Evolutionary conservation across 1,284 basidiomycete genomes (phyloP), one percentile per base, ranked within the genome.

Genomic region (Puccinia horiana): DNA sequence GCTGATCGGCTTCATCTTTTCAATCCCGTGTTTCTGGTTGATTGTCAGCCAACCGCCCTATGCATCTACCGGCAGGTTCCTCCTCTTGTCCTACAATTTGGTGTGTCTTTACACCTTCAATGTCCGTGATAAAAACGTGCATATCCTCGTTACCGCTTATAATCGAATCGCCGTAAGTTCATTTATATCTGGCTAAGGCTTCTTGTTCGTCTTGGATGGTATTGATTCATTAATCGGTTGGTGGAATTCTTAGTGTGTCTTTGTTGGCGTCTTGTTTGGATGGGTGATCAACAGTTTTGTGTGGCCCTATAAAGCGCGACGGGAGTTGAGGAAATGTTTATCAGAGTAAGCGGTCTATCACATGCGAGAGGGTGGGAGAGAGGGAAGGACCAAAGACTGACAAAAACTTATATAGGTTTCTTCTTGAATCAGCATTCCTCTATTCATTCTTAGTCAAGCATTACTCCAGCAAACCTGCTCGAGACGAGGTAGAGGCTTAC

Each of bases 41-140:
- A 81, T 81, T 12, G 70, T 81, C 58, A 49, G 35, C 23, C 35
- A 58, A 26, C 79, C 79, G 3, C 23, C 69, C 83, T 94, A 93
- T 84, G 91, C 92, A 14, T 91, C 93, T 58, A 91, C 93, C 0
- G 92, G 93, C 1, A 90, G 95, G 37, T 96, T 97, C 87, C 92
- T 94, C n/a, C 89, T 97, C 40, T 88, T 96, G 73, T 84, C 93
- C 4, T 94, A 96, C 88, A 98, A 98, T 85, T 88, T 98, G 83
- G 96, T 94, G 0, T 96, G 94, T 85, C 89, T 96, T 9, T 96
- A 93, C 87, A 91, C 92, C 90, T 94, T 81, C 84, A 85, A 86
- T 84, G 87, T 81, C 29, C 69, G 79, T 5, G 69, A 73, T 70
- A 54, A 74, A 47, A 42, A 81, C 44, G 40, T 65, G 18, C 54